Conservation (phyloP, 345 rosid genomes). For the Psidium friedrichsthalianum region DNA sequence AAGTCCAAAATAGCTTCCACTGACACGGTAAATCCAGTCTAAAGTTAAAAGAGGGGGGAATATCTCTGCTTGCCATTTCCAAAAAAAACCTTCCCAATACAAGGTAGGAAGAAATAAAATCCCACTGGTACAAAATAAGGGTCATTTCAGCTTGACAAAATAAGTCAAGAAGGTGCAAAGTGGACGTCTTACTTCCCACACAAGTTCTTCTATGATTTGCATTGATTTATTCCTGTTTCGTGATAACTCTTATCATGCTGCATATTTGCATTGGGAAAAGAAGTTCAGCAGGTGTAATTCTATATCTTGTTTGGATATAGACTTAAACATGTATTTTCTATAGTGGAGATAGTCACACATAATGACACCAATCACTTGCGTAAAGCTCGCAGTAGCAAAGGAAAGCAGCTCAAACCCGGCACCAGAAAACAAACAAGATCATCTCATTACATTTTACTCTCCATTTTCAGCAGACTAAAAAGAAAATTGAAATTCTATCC, state of each 20-base stretch:
- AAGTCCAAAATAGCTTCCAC: not conserved
- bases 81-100: not conserved
- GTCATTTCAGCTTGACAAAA: not conserved
- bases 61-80: not conserved
- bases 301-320: no score
- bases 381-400: no score
- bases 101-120: not conserved
- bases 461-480: not conserved
- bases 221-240: not conserved
- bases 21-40: not conserved
- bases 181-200: not conserved
- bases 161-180: not conserved
- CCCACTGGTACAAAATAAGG: not conserved
- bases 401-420: not conserved
- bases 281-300: not conserved
- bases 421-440: not conserved
- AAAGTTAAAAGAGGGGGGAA: not conserved
- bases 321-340: no score
- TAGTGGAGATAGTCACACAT: no score
- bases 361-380: no score
- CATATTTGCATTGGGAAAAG: not conserved
- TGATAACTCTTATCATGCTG: not conserved
- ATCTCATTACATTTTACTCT: not conserved
- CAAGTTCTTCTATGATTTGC: not conserved
- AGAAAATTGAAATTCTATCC: not conserved